Conservation (phyloP, 2,329 filamentous ascomycete genomes). For the Verticillium nubilum region DNA sequence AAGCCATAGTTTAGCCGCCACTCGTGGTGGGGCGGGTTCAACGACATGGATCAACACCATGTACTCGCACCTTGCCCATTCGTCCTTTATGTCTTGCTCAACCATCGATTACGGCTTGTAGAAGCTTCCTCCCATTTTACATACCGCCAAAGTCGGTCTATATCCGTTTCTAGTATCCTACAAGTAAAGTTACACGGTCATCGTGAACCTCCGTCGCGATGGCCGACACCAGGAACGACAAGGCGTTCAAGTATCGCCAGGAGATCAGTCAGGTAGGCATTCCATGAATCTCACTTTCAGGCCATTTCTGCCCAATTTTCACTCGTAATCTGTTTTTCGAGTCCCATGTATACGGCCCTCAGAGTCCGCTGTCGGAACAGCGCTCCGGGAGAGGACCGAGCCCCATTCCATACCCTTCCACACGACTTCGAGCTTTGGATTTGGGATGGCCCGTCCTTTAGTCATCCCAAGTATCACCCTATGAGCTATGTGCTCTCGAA, state of each 20-base stretch:
- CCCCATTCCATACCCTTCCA: too few species aligned
- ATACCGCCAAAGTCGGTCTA: slow-evolving; percentile 8
- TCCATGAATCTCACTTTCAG: background rate
- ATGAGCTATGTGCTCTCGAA: too few species aligned
- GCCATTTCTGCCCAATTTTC: too few species aligned
- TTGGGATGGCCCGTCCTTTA: too few species aligned
- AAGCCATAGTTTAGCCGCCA: background rate
- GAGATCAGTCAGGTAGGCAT: slow-evolving; percentile 89
- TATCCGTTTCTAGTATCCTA: background rate
- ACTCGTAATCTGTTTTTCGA: too few species aligned
- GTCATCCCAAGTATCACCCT: too few species aligned
- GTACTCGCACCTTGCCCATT: background rate
- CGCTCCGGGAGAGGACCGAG: too few species aligned
- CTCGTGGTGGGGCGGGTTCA: background rate
- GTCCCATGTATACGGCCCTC: too few species aligned
- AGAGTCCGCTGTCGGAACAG: too few species aligned
- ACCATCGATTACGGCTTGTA: slow-evolving; percentile 1
- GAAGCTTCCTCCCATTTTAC: slow-evolving; percentile 8
- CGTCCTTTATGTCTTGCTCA: background rate
- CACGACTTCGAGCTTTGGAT: too few species aligned
- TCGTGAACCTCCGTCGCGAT: slow-evolving; percentile 2
- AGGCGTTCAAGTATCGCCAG: slow-evolving; percentile 80
- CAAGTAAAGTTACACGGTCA: background rate
- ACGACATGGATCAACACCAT: background rate
- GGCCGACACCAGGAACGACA: slow-evolving; percentile 51